These are phyloP conservation scores for Podospora sp. DNA, from an alignment of 495 filamentous ascomycete species.

Conservation along the genomic window DNA sequence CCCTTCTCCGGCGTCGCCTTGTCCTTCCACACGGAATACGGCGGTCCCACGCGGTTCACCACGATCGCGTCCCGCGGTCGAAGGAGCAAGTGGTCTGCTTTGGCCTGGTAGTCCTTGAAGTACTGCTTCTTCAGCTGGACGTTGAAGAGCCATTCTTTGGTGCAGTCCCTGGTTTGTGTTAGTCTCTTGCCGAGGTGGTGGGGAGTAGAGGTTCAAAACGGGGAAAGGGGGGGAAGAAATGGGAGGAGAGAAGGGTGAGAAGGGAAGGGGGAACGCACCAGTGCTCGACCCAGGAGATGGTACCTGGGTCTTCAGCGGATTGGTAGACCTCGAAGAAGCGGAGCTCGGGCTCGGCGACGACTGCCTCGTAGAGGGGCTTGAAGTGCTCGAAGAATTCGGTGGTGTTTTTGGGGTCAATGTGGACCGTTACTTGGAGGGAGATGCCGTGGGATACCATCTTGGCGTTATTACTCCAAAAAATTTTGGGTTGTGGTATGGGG, in stretches of 20 bases:
- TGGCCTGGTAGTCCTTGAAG: background rate
- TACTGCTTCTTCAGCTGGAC: constrained; percentile 14
- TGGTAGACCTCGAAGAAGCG: constrained; percentile 16
- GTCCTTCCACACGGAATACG: background rate
- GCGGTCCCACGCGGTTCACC: background rate
- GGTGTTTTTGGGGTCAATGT: constrained; percentile 2
- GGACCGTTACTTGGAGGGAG: background rate
- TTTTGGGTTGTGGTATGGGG: no score
- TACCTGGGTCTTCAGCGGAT: background rate
- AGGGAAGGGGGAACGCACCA: background rate
- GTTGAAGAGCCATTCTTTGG: background rate
- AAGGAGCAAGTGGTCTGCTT: background rate
- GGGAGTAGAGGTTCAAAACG: no score
- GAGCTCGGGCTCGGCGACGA: constrained; percentile 10
- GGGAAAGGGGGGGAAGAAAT: no score
- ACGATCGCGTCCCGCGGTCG: background rate
- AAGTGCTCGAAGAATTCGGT: constrained; percentile 2
- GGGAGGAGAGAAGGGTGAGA: no score
- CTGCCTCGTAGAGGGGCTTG: constrained; percentile 2
- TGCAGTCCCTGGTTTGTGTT: constrained; percentile 5
- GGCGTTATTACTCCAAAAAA: no score
- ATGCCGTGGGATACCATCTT: background rate
- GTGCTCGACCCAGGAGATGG: constrained; percentile 7
- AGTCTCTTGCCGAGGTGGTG: no score
- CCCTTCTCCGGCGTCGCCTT: background rate